Conservation (phyloP, 1,284 basidiomycete genomes). For the Austropuccinia psidii region DNA sequence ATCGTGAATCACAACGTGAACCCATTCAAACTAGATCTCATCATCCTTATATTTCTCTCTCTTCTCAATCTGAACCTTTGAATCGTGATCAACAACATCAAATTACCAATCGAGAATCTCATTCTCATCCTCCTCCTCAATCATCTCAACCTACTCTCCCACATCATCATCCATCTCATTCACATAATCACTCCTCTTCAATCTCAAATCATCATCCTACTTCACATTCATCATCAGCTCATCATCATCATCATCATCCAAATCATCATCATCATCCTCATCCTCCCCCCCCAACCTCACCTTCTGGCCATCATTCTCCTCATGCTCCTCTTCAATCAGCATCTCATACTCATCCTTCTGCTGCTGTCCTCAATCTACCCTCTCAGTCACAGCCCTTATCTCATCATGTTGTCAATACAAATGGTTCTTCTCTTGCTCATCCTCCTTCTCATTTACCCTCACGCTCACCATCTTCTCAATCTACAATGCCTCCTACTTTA, state of each 20-base stretch:
- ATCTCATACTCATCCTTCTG: not conserved
- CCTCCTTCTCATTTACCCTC: not conserved
- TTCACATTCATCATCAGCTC: not conserved
- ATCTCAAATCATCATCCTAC: not conserved
- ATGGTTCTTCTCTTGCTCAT: not conserved
- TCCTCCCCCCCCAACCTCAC: conserved; percentile 2
- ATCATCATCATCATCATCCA: conserved; percentile 22
- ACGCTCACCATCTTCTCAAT: conserved; percentile 1
- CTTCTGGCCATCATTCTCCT: conserved; percentile 20
- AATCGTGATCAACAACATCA: not conserved
- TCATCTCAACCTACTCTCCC: not conserved
- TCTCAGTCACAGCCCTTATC: not conserved
- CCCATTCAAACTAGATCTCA: not conserved
- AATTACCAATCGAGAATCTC: not conserved
- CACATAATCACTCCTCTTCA: not conserved
- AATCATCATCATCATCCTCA: not conserved
- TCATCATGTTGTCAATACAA: not conserved
- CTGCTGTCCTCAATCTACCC: no score
- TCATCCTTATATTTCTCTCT: not conserved
- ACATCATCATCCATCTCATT: not conserved
- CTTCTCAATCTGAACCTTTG: not conserved
- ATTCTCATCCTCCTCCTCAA: not conserved
- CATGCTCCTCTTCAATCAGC: not conserved
- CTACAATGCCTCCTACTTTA: conserved; percentile 3
- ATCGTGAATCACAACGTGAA: no score